These are phyloP conservation scores for Vanderwaltozyma yarrowii DNA, from an alignment of 805 yeast genomes.

Conservation along the genomic window DNA sequence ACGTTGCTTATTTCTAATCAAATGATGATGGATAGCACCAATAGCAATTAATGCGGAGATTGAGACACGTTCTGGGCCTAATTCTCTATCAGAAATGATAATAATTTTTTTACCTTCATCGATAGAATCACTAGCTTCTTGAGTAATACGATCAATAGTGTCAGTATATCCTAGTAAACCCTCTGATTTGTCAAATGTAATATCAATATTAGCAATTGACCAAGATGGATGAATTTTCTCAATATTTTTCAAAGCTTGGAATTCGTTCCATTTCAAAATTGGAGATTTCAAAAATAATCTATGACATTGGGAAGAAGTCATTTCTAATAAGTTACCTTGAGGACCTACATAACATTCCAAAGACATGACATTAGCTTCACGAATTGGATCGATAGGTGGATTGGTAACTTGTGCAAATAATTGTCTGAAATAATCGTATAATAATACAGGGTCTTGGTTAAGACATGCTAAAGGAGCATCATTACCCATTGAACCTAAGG, in stretches of 20 bases:
- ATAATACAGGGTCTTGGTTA: constrained; percentile 81
- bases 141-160: constrained; percentile 79
- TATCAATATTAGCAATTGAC: constrained; percentile 75
- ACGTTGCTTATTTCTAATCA: constrained; percentile 92
- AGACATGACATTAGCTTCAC: constrained; percentile 95
- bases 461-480: constrained; percentile 93
- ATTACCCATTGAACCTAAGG: constrained; percentile 97
- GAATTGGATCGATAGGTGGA: constrained; percentile 97
- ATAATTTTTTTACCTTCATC: constrained; percentile 64
- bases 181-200: constrained; percentile 73
- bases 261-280: constrained; percentile 61
- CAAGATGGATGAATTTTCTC: constrained; percentile 73
- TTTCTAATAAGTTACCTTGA: constrained; percentile 87
- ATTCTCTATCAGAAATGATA: constrained; percentile 61
- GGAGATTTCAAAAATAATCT: constrained; percentile 79
- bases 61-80: constrained; percentile 56
- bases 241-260: constrained; percentile 64
- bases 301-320: constrained; percentile 87
- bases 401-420: constrained; percentile 97
- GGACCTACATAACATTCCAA: constrained; percentile 96
- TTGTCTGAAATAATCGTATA: constrained; percentile 91
- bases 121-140: constrained; percentile 78
- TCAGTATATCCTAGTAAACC: constrained; percentile 80
- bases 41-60: constrained; percentile 85
- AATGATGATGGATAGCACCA: constrained; percentile 95